Conservation (phyloP, 2,329 filamentous ascomycete genomes). For the Ceratocystis smalleyi region DNA sequence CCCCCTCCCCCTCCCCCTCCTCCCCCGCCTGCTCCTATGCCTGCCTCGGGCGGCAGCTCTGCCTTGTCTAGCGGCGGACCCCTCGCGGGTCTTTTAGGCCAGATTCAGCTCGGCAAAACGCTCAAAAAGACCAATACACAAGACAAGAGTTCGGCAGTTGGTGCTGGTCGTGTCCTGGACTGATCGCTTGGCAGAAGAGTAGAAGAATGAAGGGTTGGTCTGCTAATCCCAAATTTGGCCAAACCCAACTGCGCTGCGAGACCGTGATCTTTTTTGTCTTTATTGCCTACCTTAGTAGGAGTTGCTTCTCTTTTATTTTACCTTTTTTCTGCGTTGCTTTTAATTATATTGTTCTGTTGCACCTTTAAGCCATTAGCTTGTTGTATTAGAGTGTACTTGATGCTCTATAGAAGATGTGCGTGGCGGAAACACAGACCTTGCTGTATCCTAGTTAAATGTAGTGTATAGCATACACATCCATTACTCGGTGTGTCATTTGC, state of each 20-base stretch:
- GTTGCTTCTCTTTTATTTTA: slow-evolving; percentile 18
- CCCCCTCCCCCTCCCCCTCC: slow-evolving; percentile 24
- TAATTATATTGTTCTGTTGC: background rate
- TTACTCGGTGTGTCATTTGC: no score
- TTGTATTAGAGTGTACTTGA: background rate
- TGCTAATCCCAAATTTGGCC: background rate
- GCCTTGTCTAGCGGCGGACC: slow-evolving; percentile 29
- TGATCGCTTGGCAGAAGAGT: slow-evolving; percentile 12
- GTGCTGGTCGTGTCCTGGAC: slow-evolving; percentile 61
- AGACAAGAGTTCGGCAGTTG: slow-evolving; percentile 58
- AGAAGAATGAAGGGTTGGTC: background rate
- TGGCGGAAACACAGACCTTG: no score
- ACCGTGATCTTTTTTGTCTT: background rate
- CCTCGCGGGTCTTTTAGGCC: slow-evolving; percentile 53
- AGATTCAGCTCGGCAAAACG: slow-evolving; percentile 66
- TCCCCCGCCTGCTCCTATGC: slow-evolving; percentile 21
- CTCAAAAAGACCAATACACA: slow-evolving; percentile 82
- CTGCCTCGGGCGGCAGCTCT: slow-evolving; percentile 23
- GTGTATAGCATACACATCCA: no score
- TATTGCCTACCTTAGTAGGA: background rate
- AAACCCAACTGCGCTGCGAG: background rate
- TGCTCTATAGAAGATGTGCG: background rate
- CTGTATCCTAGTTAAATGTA: no score
- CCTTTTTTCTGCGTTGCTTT: slow-evolving; percentile 18
- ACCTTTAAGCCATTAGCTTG: background rate